A percentile compares a stretch with the other conserved stretches of the same genome.
Conservation (phyloP, 495 filamentous ascomycete species). For the Aspergillus olivimuriae region DNA sequence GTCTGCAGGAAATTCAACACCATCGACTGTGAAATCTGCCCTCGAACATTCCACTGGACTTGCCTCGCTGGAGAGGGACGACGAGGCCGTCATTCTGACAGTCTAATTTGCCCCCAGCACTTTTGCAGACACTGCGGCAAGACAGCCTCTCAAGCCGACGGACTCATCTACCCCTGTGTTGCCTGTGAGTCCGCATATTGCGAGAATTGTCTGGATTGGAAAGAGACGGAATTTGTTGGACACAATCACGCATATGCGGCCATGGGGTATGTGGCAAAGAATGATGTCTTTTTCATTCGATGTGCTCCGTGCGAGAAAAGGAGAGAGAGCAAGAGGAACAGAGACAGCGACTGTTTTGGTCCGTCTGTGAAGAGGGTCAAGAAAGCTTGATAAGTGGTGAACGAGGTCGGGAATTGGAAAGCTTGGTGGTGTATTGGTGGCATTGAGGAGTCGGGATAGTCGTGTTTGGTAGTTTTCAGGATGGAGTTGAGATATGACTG, state of each 20-base stretch:
- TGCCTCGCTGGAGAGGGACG: slow-evolving; percentile 37
- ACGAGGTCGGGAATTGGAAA: no score
- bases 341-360: no score
- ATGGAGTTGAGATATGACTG: no score
- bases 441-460: no score
- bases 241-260: slow-evolving; percentile 42
- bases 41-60: slow-evolving; percentile 47
- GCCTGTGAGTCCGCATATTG: slow-evolving; percentile 54
- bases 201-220: slow-evolving; percentile 57
- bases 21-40: slow-evolving; percentile 46
- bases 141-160: slow-evolving; percentile 50
- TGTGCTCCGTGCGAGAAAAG: slow-evolving; percentile 5
- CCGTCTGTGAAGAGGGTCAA: no score
- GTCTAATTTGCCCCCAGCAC: slow-evolving; percentile 54
- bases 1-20: slow-evolving; percentile 46
- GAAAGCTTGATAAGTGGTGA: not conserved
- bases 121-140: slow-evolving; percentile 48
- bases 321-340: no score
- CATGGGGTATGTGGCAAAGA: slow-evolving; percentile 31
- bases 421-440: no score
- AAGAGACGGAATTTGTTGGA: slow-evolving; percentile 46
- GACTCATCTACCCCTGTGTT: slow-evolving; percentile 54
- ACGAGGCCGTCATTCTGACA: slow-evolving; percentile 25
- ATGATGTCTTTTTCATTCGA: slow-evolving; percentile 9
- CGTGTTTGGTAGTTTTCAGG: no score